phyloP scores from a whole-genome alignment of 345 rosid genomes.

The Limnanthes douglasii region DNA sequence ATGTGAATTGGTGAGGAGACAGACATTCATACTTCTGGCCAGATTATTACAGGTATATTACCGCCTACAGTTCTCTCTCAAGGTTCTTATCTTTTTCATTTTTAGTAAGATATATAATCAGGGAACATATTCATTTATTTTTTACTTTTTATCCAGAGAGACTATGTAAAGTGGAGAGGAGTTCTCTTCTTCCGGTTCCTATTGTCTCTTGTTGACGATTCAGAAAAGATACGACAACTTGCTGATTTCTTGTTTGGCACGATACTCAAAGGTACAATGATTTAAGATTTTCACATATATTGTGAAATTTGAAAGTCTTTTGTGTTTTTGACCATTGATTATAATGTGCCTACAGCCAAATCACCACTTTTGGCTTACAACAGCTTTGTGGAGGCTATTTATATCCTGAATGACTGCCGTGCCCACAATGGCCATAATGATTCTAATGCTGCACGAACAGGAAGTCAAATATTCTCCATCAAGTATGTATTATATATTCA shows the following conservation, averaged over 20 bases:
- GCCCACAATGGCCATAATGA: conserved; percentile 39
- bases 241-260: conserved; percentile 81
- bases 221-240: conserved; percentile 77
- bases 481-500: conserved; percentile 22
- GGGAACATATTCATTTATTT: not conserved
- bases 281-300: conserved; percentile 5
- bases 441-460: conserved; percentile 36
- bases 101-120: not conserved
- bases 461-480: conserved; percentile 47
- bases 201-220: conserved; percentile 80
- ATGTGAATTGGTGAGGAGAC: conserved; percentile 87
- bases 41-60: conserved; percentile 73
- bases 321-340: conserved; percentile 8
- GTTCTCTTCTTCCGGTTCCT: conserved; percentile 79
- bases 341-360: conserved; percentile 37
- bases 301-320: not conserved
- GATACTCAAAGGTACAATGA: conserved; percentile 61
- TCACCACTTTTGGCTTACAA: conserved; percentile 94
- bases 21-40: conserved; percentile 79
- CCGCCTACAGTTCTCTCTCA: conserved; percentile 4
- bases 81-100: not conserved
- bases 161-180: conserved; percentile 98
- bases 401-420: conserved; percentile 69
- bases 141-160: conserved; percentile 41
- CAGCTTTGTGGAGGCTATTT: conserved; percentile 92